Conservation (phyloP, 306 rosid species). For the Prunus persica region DNA sequence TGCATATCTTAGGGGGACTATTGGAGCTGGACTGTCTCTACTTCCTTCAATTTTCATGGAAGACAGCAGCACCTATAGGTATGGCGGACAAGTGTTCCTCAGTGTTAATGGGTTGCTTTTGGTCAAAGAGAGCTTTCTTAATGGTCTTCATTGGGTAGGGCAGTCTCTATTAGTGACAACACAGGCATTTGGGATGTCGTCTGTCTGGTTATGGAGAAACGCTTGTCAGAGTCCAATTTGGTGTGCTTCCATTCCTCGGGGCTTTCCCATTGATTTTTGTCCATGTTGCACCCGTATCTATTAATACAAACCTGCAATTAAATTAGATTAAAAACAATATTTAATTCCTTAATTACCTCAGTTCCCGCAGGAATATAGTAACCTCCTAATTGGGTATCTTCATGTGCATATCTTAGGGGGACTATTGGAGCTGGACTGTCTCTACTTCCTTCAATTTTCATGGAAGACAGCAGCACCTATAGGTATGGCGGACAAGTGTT, state of each 20-base stretch:
- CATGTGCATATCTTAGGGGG: slow-evolving; percentile 58
- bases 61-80: slow-evolving; percentile 63
- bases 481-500: slow-evolving; percentile 59
- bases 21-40: slow-evolving; percentile 52
- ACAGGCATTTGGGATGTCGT: too few species aligned
- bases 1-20: slow-evolving; percentile 54
- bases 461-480: slow-evolving; percentile 72
- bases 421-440: slow-evolving; percentile 51
- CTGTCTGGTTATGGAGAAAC: background rate
- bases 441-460: slow-evolving; percentile 65
- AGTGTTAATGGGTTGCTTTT: background rate
- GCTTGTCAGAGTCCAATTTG: too few species aligned
- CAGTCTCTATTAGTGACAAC: too few species aligned
- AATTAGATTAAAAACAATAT: too few species aligned
- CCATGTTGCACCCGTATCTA: slow-evolving; percentile 61
- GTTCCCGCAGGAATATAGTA: slow-evolving; percentile 78
- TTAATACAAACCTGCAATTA: background rate
- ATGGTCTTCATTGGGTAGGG: too few species aligned
- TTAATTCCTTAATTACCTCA: slow-evolving; percentile 37
- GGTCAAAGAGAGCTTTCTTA: too few species aligned
- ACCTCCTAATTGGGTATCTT: slow-evolving; percentile 75
- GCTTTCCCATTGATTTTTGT: slow-evolving; percentile 57
- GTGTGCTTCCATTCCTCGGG: slow-evolving; percentile 59
- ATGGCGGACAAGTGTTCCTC: slow-evolving; percentile 72
- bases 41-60: slow-evolving; percentile 75